Percentiles rank a stretch among this genome's conserved stretches.
These are phyloP conservation scores for Cyberlindnera amylophila DNA, from an alignment of 805 yeast genomes.

Conservation along the genomic window DNA sequence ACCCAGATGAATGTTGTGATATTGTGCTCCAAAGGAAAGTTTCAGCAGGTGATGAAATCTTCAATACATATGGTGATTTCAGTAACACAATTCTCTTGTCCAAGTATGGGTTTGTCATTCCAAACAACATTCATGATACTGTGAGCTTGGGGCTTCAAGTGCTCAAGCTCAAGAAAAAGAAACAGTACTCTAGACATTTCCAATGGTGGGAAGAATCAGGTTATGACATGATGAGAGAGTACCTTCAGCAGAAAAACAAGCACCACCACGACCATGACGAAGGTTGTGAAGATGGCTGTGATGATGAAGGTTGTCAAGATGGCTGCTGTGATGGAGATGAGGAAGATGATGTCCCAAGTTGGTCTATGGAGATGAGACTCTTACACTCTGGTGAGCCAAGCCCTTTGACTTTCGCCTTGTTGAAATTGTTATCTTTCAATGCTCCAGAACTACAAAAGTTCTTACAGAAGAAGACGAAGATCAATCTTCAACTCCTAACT, in stretches of 20 bases:
- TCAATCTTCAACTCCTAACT: conserved; percentile 18
- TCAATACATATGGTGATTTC: conserved; percentile 79
- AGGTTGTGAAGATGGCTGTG: conserved; percentile 16
- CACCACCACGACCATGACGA: conserved; percentile 12
- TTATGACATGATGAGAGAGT: conserved; percentile 30
- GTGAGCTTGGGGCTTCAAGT: conserved; percentile 56
- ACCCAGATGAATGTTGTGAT: conserved; percentile 65
- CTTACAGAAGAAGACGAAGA: conserved; percentile 17
- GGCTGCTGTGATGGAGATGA: conserved; percentile 19
- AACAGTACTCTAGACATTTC: conserved; percentile 35
- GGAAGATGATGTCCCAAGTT: conserved; percentile 29
- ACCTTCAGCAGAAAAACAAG: conserved; percentile 10
- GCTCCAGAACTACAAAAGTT: conserved; percentile 28
- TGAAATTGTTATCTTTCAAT: conserved; percentile 33
- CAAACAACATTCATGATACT: conserved; percentile 50
- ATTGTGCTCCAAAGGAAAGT: conserved; percentile 48
- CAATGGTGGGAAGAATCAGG: conserved; percentile 50
- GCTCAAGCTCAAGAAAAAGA: conserved; percentile 30
- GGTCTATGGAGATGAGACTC: conserved; percentile 44
- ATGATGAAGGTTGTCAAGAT: conserved; percentile 14
- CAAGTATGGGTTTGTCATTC: conserved; percentile 72
- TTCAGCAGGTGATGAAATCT: conserved; percentile 53
- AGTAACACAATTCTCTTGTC: conserved; percentile 63
- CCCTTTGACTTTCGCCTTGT: conserved; percentile 39
- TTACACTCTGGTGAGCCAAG: conserved; percentile 42